Evolutionary conservation across 2,329 filamentous ascomycete species (phyloP), one percentile per base, ranked within the genome.

Genomic region (Phoma sp.): DNA sequence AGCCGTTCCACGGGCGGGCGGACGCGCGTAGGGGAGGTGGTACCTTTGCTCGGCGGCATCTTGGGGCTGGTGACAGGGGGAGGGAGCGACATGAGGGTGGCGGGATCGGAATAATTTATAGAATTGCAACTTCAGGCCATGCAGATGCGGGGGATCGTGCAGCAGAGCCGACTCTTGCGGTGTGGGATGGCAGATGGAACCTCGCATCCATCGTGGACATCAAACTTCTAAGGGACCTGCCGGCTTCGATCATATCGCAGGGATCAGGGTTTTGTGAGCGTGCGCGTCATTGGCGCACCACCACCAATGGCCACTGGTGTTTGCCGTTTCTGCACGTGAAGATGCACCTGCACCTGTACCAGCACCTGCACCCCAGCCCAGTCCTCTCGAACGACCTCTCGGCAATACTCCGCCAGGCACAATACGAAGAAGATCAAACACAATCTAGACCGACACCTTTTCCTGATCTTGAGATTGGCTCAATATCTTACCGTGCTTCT

Each of bases 11-110:
- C 21, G 7, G 27, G 4, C 29, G 21, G 31, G 31, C 55, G 51
- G 43, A 41, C 35, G 49, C 48, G 48, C 43, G 35, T 13, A 43
- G 45, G 50, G 39, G 50, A 37, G 31, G 12, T 27, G 56, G 57
- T 59, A 67, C 72, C 72, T 73, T 69, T 72, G 66, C 67, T 74
- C 68, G 67, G 61, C 63, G 71, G 71, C 72, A 75, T 75, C 44
- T 61, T 72, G 55, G 73, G 68, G 41, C 71, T 68, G 44, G 73
- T 75, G 63, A 68, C 72, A 48, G 73, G 73, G 41, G 56, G 63
- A 51, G 73, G 73, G 31, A 75, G 57, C 61, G 73, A 75, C 73
- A 75, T 75, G 64, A 62, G 60, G 43, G 57, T 58, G 47, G 57
- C 39, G 63, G 66, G 60, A 60, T 55, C 50, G 59, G 61, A 43